These are phyloP conservation scores for Proteromonas lacertae DNA, from an alignment of 352 stramenopile species.

Conservation along the genomic window DNA sequence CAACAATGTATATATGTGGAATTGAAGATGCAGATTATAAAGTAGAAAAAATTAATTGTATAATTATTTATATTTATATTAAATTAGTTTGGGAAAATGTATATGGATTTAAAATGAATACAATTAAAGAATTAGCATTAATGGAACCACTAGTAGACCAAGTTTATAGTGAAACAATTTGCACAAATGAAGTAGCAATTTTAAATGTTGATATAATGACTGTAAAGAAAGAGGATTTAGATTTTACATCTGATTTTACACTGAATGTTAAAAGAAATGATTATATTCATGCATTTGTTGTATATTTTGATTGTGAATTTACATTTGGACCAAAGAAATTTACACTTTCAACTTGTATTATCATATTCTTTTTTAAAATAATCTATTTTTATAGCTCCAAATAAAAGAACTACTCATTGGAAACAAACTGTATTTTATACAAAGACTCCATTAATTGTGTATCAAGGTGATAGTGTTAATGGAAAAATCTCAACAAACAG, in stretches of 20 bases:
- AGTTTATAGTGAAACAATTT: constrained; percentile 48
- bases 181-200: constrained; percentile 53
- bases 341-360: background rate
- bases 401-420: constrained; percentile 87
- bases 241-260: constrained; percentile 53
- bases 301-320: constrained; percentile 93
- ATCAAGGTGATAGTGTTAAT: constrained; percentile 38
- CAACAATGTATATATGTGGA: constrained; percentile 51
- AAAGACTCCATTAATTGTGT: constrained; percentile 32
- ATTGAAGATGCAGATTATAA: constrained; percentile 39
- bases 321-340: constrained; percentile 8
- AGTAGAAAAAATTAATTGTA: constrained; percentile 12
- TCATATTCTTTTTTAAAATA: background rate
- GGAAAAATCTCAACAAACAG: constrained; percentile 42
- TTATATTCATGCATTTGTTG: constrained; percentile 71
- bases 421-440: constrained; percentile 94
- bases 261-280: constrained; percentile 58
- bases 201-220: constrained; percentile 27
- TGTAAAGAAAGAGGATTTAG: constrained; percentile 26
- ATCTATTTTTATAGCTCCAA: constrained; percentile 64
- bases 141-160: constrained; percentile 84
- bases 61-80: too few species aligned
- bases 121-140: constrained; percentile 77
- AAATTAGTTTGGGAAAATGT: constrained; percentile 94
- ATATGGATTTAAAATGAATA: constrained; percentile 96